A percentile compares a stretch with the other conserved stretches of the same genome.
Conservation (phyloP, 768 basidiomycete species). For the Clitopilus hobsonii region DNA sequence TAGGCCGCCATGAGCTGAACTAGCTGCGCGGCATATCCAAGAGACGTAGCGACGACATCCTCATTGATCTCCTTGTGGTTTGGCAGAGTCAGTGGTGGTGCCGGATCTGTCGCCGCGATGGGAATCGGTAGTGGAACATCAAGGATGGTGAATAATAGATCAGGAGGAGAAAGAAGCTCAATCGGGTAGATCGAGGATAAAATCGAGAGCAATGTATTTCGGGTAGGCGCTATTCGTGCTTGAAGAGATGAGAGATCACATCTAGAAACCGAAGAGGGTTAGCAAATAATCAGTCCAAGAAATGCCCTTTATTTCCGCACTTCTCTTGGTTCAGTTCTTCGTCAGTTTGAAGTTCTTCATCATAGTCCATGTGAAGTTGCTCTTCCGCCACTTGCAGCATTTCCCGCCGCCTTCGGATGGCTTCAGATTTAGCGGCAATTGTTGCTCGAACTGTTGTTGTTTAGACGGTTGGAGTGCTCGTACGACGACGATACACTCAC, state of each 20-base stretch:
- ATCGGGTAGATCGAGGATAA: conserved; percentile 86
- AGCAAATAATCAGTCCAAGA: conserved; percentile 7
- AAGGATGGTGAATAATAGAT: conserved; percentile 87
- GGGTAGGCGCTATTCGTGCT: conserved; percentile 44
- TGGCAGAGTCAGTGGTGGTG: conserved; percentile 70
- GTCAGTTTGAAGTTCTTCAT: conserved; percentile 19
- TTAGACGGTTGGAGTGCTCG: conserved; percentile 3
- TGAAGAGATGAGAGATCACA: conserved; percentile 36
- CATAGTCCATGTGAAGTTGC: conserved; percentile 27
- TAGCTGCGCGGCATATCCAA: conserved; percentile 88
- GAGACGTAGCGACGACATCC: conserved; percentile 80
- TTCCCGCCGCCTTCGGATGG: conserved; percentile 41
- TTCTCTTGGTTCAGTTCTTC: conserved; percentile 32
- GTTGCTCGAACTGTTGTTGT: conserved; percentile 23
- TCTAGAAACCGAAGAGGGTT: conserved; percentile 5
- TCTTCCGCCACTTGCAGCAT: conserved; percentile 38
- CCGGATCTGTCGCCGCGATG: conserved; percentile 65
- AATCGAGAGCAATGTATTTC: conserved; percentile 62
- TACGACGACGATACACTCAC: conserved; percentile 30
- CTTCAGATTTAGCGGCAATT: conserved; percentile 26
- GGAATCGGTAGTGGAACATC: conserved; percentile 91
- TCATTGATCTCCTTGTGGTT: conserved; percentile 74
- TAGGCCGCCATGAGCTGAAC: conserved; percentile 80
- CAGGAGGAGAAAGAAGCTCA: conserved; percentile 75
- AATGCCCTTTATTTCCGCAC: conserved; percentile 16